Evolutionary conservation across 306 rosid genomes (phyloP).

Genomic region (Malus sylvestris): DNA sequence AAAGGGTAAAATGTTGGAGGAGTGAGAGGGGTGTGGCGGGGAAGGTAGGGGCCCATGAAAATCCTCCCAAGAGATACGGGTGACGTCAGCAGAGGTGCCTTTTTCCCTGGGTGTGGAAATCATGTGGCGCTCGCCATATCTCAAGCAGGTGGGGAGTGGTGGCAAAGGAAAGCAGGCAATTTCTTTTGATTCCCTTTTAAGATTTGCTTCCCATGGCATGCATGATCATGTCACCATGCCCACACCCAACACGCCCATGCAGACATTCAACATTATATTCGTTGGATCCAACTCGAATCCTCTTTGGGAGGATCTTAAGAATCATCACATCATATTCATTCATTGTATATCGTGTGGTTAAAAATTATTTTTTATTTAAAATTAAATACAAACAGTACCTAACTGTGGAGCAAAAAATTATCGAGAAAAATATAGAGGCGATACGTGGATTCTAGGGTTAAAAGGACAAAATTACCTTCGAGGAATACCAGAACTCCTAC

Average conservation of each 20-base stretch:
- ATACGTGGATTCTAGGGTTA: too few species aligned
- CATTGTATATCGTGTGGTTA: too few species aligned
- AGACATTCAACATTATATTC: conserved; percentile 9
- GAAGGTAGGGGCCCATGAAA: conserved; percentile 48
- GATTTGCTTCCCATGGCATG: conserved; percentile 67
- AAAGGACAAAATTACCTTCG: too few species aligned
- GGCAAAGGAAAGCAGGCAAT: conserved; percentile 55
- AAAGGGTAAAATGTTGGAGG: neutral
- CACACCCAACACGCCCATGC: neutral
- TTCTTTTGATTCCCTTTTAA: conserved; percentile 68
- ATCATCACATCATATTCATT: too few species aligned
- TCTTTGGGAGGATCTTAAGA: too few species aligned
- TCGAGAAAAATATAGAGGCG: too few species aligned
- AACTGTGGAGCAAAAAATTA: too few species aligned
- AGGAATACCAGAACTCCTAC: too few species aligned
- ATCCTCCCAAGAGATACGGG: conserved; percentile 78
- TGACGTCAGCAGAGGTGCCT: conserved; percentile 60
- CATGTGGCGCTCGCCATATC: conserved; percentile 66
- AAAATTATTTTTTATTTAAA: too few species aligned
- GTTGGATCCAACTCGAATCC: too few species aligned
- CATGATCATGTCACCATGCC: conserved; percentile 6
- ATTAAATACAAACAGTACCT: too few species aligned
- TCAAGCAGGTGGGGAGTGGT: conserved; percentile 65
- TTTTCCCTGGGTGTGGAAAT: conserved; percentile 47
- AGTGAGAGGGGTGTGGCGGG: neutral